Evolutionary conservation across 176 grass and related monocot genomes (phyloP), one percentile per base, ranked within the genome.

Genomic region (Poa pratensis): DNA sequence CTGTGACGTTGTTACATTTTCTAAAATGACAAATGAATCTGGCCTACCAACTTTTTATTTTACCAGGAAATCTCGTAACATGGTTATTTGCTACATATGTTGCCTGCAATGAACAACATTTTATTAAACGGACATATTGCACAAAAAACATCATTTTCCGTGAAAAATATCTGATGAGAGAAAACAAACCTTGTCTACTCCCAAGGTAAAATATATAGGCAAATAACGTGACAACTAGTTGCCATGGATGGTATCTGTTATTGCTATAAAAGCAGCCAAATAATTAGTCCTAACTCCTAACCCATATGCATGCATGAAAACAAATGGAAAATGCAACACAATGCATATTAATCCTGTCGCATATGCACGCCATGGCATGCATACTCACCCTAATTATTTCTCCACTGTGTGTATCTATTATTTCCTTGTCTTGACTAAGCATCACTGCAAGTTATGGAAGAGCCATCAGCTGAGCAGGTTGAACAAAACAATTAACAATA

Each of bases 361-460:
- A 8, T 48, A 16, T 48, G n/a, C 2, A 23, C 2, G 13, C 42
- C 69, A 73, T 49, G 42, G 13, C 22, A 24, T 48, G 23, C 22
- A 73, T 73, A 48, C 69, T 73, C 42, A 27, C 69, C 12, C 42
- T 73, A 16, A 26, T 15, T 73, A 48, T 73, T 73, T 17, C 11
- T 73, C n/a, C 42, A 16, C 12, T 14, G 13, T 27, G 42, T 26
- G 22, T 16, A 72, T 71, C 35, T 43, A 22, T 15, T 72, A 15
- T 72, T 16, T 45, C 69, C 42, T 49, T 73, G 12, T 73, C 12
- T 73, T 15, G 42, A 9, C n/a, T 49, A 26, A 73, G 22, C 23
- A 45, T 26, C 5, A 73, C 2, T 14, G n/a, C 42, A 23, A 49
- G 69, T 24, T 73, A 73, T 17, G 69, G 69, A 73, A 73, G 22